Evolutionary conservation across 805 yeast species (phyloP), one percentile per base, ranked within the genome.

Genomic region (Grigorovia transvaalensis): DNA sequence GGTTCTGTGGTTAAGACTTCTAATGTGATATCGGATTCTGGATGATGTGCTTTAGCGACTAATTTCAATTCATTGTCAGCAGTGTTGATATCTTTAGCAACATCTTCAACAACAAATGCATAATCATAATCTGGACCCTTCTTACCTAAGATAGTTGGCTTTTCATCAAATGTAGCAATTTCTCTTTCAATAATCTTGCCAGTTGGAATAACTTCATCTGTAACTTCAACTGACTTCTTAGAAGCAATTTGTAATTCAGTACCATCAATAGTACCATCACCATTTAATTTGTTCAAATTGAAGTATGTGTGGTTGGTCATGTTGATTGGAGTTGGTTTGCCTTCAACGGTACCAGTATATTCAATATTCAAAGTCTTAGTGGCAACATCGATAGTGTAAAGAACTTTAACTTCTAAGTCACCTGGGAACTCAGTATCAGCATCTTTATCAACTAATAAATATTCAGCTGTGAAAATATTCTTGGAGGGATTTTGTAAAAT

Each of bases 221-320:
- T 77, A 33, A 77, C 74, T 44, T 71, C 78, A 53, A 80, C 62
- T 42, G 64, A 64, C 46, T 70, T 60, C 54, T 71, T 69, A 29
- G 79, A 63, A 44, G 62, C 61, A 46, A 79, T 61, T 52, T 60
- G 55, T 29, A 75, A 48, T 53, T 69, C 63, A n/a, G 76, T 70
- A 29, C 72, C 76, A 7, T 60, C 71, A 48, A 71, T 64, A 2
- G 65, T 59, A 17, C 59, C 59, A 11, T 61, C 57, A 35, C 60
- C 56, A 33, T 56, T 56, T 18, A 56, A 50, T 69, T 65, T 63
- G 52, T 69, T 67, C 45, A 79, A 62, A 61, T 78, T 81, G 73
- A 80, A 82, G 66, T 80, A 81, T 4, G 81, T 66, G 60, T 82
- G 88, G 64, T 81, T 82, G 27, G 86, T 80, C 62, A 82, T 67